These are phyloP conservation scores for Calonectria leucothoes DNA, from an alignment of 2,329 filamentous ascomycete species.

Conservation along the genomic window DNA sequence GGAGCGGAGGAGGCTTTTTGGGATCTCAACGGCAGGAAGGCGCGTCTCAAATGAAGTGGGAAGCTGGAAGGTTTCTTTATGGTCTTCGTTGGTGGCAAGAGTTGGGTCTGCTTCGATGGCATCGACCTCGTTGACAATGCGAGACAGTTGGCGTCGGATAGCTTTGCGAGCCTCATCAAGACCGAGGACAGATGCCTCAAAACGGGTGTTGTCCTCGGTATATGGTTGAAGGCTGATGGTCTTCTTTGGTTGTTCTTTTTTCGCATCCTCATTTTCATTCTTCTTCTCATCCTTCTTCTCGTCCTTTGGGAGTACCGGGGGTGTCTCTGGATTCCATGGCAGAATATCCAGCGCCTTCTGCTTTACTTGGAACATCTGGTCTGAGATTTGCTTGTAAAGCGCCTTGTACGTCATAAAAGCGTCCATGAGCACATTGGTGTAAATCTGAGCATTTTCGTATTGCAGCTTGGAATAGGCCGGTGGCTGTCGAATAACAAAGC, in stretches of 20 bases:
- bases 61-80: background rate
- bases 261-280: background rate
- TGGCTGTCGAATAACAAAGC: background rate
- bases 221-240: no score
- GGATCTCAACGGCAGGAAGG: background rate
- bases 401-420: background rate
- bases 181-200: background rate
- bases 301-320: no score
- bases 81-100: background rate
- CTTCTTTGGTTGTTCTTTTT: background rate
- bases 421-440: background rate
- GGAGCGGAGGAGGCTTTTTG: no score
- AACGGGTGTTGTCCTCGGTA: no score
- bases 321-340: no score
- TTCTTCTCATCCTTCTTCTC: no score
- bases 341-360: background rate
- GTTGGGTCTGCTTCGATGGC: background rate
- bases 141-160: background rate
- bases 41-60: background rate
- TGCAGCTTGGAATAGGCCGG: background rate
- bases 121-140: background rate
- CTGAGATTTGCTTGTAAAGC: background rate
- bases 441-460: background rate
- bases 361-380: background rate
- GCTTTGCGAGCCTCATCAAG: background rate